A percentile compares a stretch with the other conserved stretches of the same genome.
Conservation (phyloP, 805 yeast genomes). For the Millerozyma miso region DNA sequence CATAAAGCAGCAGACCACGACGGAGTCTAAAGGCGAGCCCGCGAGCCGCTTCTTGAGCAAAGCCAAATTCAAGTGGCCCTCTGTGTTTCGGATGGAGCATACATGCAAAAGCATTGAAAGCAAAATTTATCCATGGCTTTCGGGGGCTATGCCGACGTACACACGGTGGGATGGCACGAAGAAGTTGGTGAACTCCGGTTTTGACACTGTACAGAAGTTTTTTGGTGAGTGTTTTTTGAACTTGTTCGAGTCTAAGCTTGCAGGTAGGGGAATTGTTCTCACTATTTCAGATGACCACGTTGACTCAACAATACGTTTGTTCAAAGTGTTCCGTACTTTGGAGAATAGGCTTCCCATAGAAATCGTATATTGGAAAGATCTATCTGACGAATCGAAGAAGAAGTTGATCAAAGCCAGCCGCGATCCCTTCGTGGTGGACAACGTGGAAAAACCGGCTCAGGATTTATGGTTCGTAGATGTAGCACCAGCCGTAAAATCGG, state of each 20-base stretch:
- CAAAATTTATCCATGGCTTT: slow-evolving; percentile 22
- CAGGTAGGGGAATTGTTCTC: slow-evolving; percentile 32
- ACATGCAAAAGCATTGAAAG: slow-evolving; percentile 10
- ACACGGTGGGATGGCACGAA: slow-evolving; percentile 5
- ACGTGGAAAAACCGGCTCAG: slow-evolving; percentile 18
- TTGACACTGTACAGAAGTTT: background rate
- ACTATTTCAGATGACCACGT: slow-evolving; percentile 26
- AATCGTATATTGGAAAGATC: slow-evolving; percentile 22
- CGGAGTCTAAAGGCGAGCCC: background rate
- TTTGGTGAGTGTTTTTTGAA: slow-evolving; percentile 8
- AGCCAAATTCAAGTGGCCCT: background rate
- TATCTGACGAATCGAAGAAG: slow-evolving; percentile 20
- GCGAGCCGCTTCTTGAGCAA: background rate
- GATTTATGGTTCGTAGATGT: slow-evolving; percentile 31
- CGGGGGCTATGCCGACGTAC: slow-evolving; percentile 15
- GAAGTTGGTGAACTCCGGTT: background rate
- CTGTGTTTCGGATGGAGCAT: background rate
- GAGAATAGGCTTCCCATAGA: slow-evolving; percentile 30
- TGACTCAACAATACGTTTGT: slow-evolving; percentile 17
- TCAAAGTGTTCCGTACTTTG: slow-evolving; percentile 24
- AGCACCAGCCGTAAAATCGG: slow-evolving; percentile 13
- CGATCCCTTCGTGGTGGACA: slow-evolving; percentile 5
- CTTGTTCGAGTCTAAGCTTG: slow-evolving; percentile 11
- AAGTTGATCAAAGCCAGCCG: slow-evolving; percentile 18
- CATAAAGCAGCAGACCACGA: background rate